Evolutionary conservation across 805 yeast species (phyloP).

Genomic region (Yueomyces sinensis): DNA sequence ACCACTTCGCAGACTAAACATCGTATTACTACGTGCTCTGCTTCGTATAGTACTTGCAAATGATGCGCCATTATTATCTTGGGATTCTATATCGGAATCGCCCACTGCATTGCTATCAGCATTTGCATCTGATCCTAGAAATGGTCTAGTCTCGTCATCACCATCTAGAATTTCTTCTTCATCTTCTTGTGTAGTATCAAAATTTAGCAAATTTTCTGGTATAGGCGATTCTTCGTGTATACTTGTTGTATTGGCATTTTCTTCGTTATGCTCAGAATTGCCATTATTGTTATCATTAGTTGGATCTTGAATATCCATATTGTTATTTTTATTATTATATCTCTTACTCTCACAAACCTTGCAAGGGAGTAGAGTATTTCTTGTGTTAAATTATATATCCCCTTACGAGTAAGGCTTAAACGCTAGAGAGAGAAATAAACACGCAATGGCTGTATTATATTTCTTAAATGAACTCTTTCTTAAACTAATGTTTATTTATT

Average conservation of each 20-base stretch:
- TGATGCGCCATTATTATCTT: not conserved
- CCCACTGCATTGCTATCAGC: not conserved
- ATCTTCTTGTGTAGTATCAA: not conserved
- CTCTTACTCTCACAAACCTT: no score
- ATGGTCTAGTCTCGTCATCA: not conserved
- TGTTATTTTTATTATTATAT: no score
- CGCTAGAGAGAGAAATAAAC: no score
- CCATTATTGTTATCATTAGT: not conserved
- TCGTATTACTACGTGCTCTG: constrained; percentile 20
- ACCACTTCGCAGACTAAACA: constrained; percentile 18
- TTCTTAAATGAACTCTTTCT: no score
- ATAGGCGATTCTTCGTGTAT: not conserved
- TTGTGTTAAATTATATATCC: no score
- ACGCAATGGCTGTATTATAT: no score
- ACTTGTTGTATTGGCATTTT: not conserved
- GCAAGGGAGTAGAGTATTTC: no score
- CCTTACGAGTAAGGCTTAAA: no score
- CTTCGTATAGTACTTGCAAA: not conserved
- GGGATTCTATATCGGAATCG: not conserved
- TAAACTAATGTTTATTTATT: no score
- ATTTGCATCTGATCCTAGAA: not conserved
- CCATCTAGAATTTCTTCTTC: not conserved
- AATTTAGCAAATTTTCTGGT: not conserved
- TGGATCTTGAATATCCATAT: not conserved
- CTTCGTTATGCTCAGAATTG: not conserved